Evolutionary conservation across 2,329 filamentous ascomycete genomes (phyloP).

Genomic region (Rhinocladiella similis): DNA sequence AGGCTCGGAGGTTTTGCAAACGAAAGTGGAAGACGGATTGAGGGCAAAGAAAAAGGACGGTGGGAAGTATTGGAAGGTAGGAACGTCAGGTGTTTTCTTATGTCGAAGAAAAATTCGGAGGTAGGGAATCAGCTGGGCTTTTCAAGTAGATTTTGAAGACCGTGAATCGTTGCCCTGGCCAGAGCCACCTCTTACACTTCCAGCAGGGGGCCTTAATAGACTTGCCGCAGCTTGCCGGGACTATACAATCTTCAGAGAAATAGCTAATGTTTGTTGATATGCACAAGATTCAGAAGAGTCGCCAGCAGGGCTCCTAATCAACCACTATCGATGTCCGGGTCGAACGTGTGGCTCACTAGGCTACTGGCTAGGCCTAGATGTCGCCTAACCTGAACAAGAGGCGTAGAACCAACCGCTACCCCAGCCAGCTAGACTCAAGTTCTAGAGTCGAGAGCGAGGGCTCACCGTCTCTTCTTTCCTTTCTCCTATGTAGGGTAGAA

Average conservation of each 20-base stretch:
- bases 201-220: not conserved
- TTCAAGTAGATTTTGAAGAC: conserved; percentile 1
- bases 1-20: conserved; percentile 7
- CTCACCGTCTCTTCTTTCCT: not conserved
- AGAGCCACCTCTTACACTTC: conserved; percentile 1
- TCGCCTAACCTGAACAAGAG: not conserved
- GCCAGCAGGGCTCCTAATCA: too few species aligned
- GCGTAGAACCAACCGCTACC: not conserved
- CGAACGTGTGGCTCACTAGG: not conserved
- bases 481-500: not conserved
- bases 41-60: conserved; percentile 4
- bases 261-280: too few species aligned
- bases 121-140: not conserved
- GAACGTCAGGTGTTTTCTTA: conserved; percentile 8
- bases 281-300: too few species aligned
- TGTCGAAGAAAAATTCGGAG: conserved; percentile 1
- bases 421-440: not conserved
- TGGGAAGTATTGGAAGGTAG: conserved; percentile 5
- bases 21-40: conserved; percentile 10
- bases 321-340: not conserved
- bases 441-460: not conserved
- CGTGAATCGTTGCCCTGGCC: not conserved
- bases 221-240: not conserved
- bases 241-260: not conserved
- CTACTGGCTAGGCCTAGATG: too few species aligned